phyloP scores from a whole-genome alignment of 805 yeast genomes.

The Cyberlindnera xylosilytica region DNA sequence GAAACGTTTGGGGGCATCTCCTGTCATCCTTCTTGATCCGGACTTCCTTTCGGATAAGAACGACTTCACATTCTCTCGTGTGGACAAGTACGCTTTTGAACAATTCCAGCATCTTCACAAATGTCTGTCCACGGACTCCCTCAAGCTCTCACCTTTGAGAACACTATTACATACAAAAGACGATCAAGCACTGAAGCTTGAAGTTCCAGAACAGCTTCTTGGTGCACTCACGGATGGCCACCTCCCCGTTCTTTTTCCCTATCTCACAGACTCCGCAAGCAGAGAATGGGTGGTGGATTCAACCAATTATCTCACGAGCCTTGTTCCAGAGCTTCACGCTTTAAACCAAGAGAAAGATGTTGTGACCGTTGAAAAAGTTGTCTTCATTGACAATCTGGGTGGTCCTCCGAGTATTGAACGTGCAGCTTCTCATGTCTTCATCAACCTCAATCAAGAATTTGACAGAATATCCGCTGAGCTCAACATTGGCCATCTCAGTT shows the following conservation, averaged over 20 bases:
- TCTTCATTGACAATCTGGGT: constrained; percentile 77
- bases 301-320: constrained; percentile 37
- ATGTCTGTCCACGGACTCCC: constrained; percentile 3
- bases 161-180: constrained; percentile 8
- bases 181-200: constrained; percentile 4
- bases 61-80: constrained; percentile 13
- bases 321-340: constrained; percentile 24
- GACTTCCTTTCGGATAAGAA: constrained; percentile 22
- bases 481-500: constrained; percentile 50
- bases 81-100: constrained; percentile 18
- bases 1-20: constrained; percentile 23
- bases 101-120: constrained; percentile 21
- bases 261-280: constrained; percentile 56
- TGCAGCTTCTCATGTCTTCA: constrained; percentile 79
- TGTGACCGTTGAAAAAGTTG: constrained; percentile 70
- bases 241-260: constrained; percentile 57
- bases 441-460: constrained; percentile 81
- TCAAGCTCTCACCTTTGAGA: constrained; percentile 20
- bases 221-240: constrained; percentile 7
- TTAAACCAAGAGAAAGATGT: constrained; percentile 14
- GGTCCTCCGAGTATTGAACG: constrained; percentile 91
- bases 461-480: constrained; percentile 63
- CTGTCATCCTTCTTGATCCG: constrained; percentile 23
- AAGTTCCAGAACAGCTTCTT: constrained; percentile 10
- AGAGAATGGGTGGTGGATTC: constrained; percentile 38